These are phyloP conservation scores for Macrolepiota albuminosa DNA, from an alignment of 768 basidiomycete species.

Conservation along the genomic window DNA sequence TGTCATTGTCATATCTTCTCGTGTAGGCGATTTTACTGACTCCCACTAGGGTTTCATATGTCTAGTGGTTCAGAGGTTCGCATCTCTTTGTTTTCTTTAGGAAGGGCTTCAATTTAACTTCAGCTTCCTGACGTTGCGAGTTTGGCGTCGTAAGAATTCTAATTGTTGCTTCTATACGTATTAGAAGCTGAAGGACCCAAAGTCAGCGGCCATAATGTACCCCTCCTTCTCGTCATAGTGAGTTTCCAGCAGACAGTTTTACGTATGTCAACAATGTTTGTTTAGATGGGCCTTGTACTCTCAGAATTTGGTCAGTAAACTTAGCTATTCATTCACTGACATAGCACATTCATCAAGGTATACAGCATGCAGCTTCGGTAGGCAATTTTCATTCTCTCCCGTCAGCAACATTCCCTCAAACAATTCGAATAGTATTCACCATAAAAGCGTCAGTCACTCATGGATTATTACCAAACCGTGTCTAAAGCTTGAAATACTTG, in stretches of 20 bases:
- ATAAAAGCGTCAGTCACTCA: constrained; percentile 35
- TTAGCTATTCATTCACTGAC: neutral
- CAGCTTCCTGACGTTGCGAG: constrained; percentile 39
- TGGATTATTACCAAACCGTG: neutral
- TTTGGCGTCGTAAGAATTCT: constrained; percentile 36
- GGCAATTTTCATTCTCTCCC: constrained; percentile 11
- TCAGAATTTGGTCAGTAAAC: constrained; percentile 43
- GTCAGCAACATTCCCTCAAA: constrained; percentile 1
- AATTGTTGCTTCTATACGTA: neutral
- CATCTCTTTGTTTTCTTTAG: neutral
- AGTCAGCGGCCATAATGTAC: constrained; percentile 47
- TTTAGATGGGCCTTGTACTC: constrained; percentile 37
- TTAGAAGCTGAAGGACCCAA: constrained; percentile 3
- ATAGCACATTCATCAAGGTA: neutral
- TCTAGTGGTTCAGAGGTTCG: constrained; percentile 50
- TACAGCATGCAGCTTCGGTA: constrained; percentile 38
- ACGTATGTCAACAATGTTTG: neutral
- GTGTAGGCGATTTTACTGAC: neutral
- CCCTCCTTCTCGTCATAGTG: constrained; percentile 39
- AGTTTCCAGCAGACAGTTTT: constrained; percentile 12
- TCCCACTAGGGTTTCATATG: constrained; percentile 43
- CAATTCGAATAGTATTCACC: constrained; percentile 34
- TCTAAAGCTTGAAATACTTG: constrained; percentile 6
- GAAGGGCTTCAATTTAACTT: neutral
- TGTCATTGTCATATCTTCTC: constrained; percentile 23